Evolutionary conservation across 768 basidiomycete species (phyloP), one percentile per base, ranked within the genome.

Genomic region (Boletus sp.): DNA sequence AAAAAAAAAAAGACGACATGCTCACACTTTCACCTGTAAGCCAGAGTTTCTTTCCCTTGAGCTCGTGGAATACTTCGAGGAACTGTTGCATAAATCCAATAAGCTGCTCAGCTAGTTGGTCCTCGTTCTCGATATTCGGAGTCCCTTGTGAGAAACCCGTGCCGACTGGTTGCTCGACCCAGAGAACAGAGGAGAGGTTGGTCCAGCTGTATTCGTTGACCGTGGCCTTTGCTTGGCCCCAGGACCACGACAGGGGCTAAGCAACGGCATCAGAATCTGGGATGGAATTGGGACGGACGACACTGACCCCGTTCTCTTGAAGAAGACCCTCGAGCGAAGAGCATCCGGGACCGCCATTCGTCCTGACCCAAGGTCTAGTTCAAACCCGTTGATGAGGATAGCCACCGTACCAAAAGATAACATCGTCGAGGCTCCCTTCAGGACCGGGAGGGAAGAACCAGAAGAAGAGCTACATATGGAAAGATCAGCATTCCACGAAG

Each of bases 401-500:
- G 9, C 14, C 1, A 10, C 10, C 53, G 46, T 60, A 85, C 88
- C 88, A 90, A 69, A 89, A 87, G 32, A 90, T 84, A 41, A 90
- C 62, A 63, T 90, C 87, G 61, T 90, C 85, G 5, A 79, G 64
- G 58, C 83, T 86, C 19, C 87, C 88, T 60, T 82, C 72, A 0
- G 85, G 85, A 4, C 86, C 87, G 2, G 88, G 85, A 50, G 88
- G 88, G 74, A 88, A 90, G 71, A 88, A 85, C 88, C 88, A 90
- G 72, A 90, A 90, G 74, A 85, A 90, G 15, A 89, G 77, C 86
- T 90, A 50, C 0, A 34, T 5, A 17, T 11, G 9, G 13, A n/a
- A 29, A 14, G 5, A n/a, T 52, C 30, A 47, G 17, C 17, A 29
- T 49, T 4, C 21, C 21, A 2, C 13, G 10, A 42, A 8, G 19